Evolutionary conservation across 2,329 filamentous ascomycete species (phyloP).

Genomic region (Escovopsis sp.): DNA sequence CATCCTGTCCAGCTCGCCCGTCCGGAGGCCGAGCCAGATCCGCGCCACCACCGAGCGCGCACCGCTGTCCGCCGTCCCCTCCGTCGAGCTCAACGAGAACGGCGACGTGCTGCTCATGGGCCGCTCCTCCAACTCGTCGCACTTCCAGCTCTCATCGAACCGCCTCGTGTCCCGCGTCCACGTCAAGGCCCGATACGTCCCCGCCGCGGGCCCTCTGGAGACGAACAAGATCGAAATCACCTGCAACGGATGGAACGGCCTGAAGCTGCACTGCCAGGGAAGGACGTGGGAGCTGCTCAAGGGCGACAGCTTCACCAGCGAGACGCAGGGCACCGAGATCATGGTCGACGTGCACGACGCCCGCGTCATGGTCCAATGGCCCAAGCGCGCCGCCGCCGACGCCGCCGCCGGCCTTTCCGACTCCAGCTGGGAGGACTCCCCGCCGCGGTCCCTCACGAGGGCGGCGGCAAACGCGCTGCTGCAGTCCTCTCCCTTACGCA

Average conservation of each 20-base stretch:
- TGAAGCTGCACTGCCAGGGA: constrained; percentile 83
- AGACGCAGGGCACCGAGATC: constrained; percentile 76
- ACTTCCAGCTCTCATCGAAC: constrained; percentile 86
- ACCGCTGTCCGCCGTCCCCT: constrained; percentile 72
- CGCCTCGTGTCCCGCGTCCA: constrained; percentile 88
- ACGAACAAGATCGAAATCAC: constrained; percentile 72
- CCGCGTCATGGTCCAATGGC: constrained; percentile 82
- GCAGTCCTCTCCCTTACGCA: constrained; percentile 46
- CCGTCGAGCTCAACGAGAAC: constrained; percentile 64
- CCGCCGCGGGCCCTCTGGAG: constrained; percentile 51
- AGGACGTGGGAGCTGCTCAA: constrained; percentile 75
- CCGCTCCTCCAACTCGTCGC: constrained; percentile 85
- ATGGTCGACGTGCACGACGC: constrained; percentile 93
- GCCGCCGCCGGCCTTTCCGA: constrained; percentile 42
- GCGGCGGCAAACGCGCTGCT: constrained; percentile 24
- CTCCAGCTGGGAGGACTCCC: constrained; percentile 57
- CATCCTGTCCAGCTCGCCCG: constrained; percentile 77
- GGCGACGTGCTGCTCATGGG: constrained; percentile 79
- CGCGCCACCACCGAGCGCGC: constrained; percentile 61
- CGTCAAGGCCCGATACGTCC: constrained; percentile 72
- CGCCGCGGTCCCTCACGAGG: constrained; percentile 22
- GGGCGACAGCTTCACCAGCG: constrained; percentile 78
- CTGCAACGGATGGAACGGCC: constrained; percentile 91
- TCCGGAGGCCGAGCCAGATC: constrained; percentile 36
- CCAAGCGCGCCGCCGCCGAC: constrained; percentile 32